phyloP scores from a whole-genome alignment of 176 grass and related monocot species.

The Raddia guianensis region DNA sequence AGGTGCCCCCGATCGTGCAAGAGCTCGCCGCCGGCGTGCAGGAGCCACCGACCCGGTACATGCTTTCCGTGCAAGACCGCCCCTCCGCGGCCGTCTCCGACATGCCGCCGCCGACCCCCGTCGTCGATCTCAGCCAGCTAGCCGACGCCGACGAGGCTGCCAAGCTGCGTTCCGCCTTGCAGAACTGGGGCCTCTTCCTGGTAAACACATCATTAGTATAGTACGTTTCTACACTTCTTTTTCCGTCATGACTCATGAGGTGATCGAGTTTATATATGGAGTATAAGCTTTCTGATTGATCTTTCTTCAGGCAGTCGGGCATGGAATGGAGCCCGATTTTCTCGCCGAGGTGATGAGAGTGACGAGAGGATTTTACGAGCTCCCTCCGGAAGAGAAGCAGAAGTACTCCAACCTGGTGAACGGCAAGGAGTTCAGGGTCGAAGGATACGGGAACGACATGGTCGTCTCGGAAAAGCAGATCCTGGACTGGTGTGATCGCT shows the following conservation, averaged over 20 bases:
- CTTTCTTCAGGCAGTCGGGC: constrained; percentile 43
- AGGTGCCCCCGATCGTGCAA: constrained; percentile 43
- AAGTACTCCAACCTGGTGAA: constrained; percentile 56
- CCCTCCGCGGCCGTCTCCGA: background rate
- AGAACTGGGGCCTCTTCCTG: constrained; percentile 58
- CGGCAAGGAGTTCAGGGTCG: constrained; percentile 48
- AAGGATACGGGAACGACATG: constrained; percentile 61
- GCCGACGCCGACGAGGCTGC: constrained; percentile 23
- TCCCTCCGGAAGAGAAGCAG: constrained; percentile 54
- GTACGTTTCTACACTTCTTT: background rate
- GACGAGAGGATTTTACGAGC: constrained; percentile 37
- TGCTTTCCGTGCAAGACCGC: constrained; percentile 29
- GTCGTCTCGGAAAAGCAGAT: constrained; percentile 41
- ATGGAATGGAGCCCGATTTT: constrained; percentile 42
- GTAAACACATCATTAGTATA: background rate
- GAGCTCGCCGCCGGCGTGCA: constrained; percentile 37
- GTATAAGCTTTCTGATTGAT: background rate
- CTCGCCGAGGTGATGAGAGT: constrained; percentile 29
- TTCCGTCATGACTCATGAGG: background rate
- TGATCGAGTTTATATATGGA: too few relatives aligned
- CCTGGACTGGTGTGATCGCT: constrained; percentile 57
- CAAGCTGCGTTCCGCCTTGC: constrained; percentile 37
- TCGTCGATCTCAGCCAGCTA: constrained; percentile 51
- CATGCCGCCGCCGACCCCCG: constrained; percentile 32
- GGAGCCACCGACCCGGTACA: constrained; percentile 50